phyloP scores from a whole-genome alignment of 2,329 filamentous ascomycete genomes.

The Fusarium sp. region DNA sequence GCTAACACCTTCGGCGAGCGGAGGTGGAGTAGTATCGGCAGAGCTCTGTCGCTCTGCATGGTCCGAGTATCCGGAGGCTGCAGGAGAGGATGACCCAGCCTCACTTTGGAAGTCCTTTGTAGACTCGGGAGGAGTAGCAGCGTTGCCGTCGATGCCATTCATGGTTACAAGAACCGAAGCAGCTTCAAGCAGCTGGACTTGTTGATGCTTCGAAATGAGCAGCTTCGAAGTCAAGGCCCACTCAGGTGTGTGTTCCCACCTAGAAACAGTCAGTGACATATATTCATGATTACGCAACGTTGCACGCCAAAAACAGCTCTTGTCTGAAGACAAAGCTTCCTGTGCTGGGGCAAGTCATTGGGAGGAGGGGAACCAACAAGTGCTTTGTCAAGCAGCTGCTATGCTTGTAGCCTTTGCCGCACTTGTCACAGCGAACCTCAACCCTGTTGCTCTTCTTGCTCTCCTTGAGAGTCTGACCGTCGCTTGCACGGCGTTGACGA shows the following conservation, averaged over 20 bases:
- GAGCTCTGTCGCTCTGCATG: slow-evolving; percentile 83
- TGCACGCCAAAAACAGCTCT: slow-evolving; percentile 32
- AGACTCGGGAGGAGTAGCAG: slow-evolving; percentile 72
- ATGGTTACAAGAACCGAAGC: slow-evolving; percentile 96
- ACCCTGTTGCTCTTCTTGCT: slow-evolving; percentile 85
- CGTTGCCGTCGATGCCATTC: slow-evolving; percentile 69
- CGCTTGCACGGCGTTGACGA: slow-evolving; percentile 76
- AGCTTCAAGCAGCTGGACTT: slow-evolving; percentile 96
- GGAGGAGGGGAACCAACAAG: slow-evolving; percentile 87
- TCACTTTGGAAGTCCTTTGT: slow-evolving; percentile 80
- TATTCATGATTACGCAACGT: slow-evolving; percentile 34
- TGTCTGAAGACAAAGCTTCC: slow-evolving; percentile 46
- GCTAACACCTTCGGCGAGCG: slow-evolving; percentile 73
- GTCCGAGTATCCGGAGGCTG: slow-evolving; percentile 83
- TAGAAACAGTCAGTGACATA: slow-evolving; percentile 56
- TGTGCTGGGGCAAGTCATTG: slow-evolving; percentile 52
- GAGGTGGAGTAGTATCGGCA: slow-evolving; percentile 91
- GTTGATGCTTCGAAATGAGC: slow-evolving; percentile 98
- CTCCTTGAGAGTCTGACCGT: slow-evolving; percentile 87
- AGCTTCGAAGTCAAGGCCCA: slow-evolving; percentile 98
- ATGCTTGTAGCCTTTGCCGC: slow-evolving; percentile 99
- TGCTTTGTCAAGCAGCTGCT: slow-evolving; percentile 99
- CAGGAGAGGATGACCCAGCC: slow-evolving; percentile 83
- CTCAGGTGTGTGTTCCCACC: slow-evolving; percentile 99
- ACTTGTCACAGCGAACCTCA: slow-evolving; percentile 96